phyloP scores from a whole-genome alignment of 208 protist genomes.

The Leishmania martiniquensis region DNA sequence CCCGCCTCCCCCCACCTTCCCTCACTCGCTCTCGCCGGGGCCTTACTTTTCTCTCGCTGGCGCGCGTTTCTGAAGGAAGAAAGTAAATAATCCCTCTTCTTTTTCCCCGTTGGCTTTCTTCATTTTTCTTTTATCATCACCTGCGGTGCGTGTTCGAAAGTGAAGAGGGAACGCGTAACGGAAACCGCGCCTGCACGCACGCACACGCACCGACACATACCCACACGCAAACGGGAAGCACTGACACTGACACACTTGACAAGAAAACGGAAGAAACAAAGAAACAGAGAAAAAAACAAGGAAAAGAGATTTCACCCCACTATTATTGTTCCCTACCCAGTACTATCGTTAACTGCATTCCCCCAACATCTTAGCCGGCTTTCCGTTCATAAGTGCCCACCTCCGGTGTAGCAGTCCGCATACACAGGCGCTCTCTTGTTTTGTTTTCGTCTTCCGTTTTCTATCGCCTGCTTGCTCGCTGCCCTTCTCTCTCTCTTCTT shows the following conservation, averaged over 20 bases:
- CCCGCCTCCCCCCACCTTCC: neutral
- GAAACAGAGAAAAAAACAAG: neutral
- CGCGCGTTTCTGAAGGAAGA: neutral
- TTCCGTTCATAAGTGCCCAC: neutral
- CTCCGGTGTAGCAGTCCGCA: neutral
- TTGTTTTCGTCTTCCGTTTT: neutral
- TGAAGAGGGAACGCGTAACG: no score
- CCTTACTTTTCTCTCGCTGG: neutral
- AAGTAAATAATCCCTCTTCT: neutral
- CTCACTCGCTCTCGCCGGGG: neutral
- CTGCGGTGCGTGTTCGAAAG: neutral
- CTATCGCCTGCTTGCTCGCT: conserved; percentile 9
- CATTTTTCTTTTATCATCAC: neutral
- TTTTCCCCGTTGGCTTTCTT: neutral
- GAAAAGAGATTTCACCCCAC: neutral
- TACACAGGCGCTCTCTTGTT: neutral
- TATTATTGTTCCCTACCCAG: neutral
- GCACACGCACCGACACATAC: neutral
- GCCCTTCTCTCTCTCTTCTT: neutral
- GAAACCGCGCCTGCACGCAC: no score
- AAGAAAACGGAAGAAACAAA: neutral
- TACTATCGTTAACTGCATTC: neutral
- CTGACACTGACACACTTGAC: neutral
- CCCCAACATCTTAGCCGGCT: neutral
- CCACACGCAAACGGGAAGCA: neutral